A percentile compares a stretch with the other conserved stretches of the same genome.
Conservation (phyloP, 2,329 filamentous ascomycete species). For the Pseudogymnoascus sp. region DNA sequence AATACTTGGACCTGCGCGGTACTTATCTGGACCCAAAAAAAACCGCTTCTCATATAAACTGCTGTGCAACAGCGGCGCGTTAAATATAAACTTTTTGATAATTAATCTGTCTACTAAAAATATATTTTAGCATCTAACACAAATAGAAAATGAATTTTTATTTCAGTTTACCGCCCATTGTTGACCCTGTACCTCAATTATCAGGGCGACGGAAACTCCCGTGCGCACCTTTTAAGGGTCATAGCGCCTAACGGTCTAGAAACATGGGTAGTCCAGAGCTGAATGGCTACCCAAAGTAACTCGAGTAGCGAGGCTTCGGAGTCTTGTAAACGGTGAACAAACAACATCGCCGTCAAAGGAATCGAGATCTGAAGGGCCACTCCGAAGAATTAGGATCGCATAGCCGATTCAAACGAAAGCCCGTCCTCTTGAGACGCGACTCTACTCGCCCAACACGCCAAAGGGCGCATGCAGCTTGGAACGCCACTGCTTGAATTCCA, state of each 20-base stretch:
- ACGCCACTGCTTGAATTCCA: neutral
- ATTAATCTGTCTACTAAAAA: neutral
- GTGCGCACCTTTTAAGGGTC: neutral
- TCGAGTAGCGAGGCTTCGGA: neutral
- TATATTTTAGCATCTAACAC: neutral
- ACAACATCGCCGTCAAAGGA: neutral
- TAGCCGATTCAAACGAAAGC: neutral
- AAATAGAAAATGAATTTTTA: neutral
- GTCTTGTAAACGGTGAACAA: neutral
- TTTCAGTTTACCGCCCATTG: neutral
- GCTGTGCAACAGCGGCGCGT: neutral
- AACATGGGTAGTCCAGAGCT: neutral
- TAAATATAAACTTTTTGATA: neutral
- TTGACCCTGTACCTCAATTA: neutral
- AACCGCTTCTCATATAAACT: neutral
- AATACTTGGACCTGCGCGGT: neutral
- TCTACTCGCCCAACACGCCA: neutral
- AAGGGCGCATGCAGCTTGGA: slow-evolving; percentile 2
- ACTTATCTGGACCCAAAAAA: neutral
- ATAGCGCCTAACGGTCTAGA: slow-evolving; percentile 4
- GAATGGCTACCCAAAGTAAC: slow-evolving; percentile 6
- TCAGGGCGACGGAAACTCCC: neutral
- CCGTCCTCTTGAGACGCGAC: neutral
- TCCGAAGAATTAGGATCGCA: neutral
- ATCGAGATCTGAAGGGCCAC: slow-evolving; percentile 2